Evolutionary conservation across 202 grass and related monocot species (phyloP).

Genomic region (Schoenoplectus tabernaemontani): DNA sequence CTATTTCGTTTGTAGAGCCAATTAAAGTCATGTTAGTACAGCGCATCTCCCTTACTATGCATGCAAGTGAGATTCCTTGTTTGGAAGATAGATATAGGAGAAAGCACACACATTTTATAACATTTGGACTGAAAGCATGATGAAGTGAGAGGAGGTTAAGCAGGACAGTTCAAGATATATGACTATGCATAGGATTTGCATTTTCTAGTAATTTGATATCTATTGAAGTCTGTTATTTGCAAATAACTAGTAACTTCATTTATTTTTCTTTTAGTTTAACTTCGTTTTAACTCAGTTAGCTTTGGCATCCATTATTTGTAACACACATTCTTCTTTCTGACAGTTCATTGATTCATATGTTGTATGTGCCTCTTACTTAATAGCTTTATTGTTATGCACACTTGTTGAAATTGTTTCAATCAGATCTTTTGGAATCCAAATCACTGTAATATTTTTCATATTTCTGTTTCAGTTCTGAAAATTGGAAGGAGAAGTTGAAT

Average conservation of each 20-base stretch:
- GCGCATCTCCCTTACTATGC: background rate
- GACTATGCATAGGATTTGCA: background rate
- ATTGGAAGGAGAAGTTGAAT: constrained; percentile 82
- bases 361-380: background rate
- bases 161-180: background rate
- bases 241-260: background rate
- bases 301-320: background rate
- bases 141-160: background rate
- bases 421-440: background rate
- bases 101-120: constrained; percentile 6
- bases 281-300: too few relatives aligned
- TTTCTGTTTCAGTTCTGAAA: constrained; percentile 58
- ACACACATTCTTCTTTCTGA: background rate
- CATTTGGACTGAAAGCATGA: background rate
- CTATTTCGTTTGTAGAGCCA: background rate
- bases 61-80: background rate
- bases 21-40: too few relatives aligned
- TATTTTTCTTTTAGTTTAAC: background rate
- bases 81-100: background rate
- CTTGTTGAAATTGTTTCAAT: background rate
- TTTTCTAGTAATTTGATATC: background rate
- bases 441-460: background rate
- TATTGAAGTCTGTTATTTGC: background rate
- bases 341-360: background rate
- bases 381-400: background rate